These are phyloP conservation scores for Backusella psychrophila DNA, from an alignment of 192 early-diverging fungal genomes.

Conservation along the genomic window DNA sequence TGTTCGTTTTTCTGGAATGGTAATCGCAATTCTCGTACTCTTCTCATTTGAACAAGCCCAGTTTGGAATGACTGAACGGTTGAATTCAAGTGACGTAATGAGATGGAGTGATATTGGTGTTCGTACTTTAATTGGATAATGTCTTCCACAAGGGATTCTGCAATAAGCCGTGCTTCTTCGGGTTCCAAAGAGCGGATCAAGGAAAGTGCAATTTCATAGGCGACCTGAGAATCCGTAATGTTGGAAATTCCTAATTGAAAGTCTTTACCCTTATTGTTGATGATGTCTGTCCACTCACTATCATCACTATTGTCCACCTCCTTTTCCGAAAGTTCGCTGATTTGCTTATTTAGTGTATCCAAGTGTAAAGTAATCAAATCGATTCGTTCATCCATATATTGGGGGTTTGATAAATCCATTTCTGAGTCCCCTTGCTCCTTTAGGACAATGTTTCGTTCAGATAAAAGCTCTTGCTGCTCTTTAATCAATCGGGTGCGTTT, in stretches of 20 bases:
- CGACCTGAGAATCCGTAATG: background rate
- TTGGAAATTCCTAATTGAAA: background rate
- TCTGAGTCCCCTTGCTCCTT: background rate
- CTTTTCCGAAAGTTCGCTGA: background rate
- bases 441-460: slow-evolving; percentile 15
- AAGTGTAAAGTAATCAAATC: slow-evolving; percentile 20
- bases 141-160: slow-evolving; percentile 6
- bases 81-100: background rate
- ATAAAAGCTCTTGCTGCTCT: slow-evolving; percentile 25
- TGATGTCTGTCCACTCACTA: slow-evolving; percentile 9
- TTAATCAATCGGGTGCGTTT: slow-evolving; percentile 11
- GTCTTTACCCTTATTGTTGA: background rate
- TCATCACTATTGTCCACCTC: background rate
- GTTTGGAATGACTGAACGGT: background rate
- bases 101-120: background rate
- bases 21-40: background rate
- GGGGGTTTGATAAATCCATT: background rate
- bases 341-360: slow-evolving; percentile 6
- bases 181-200: slow-evolving; percentile 4
- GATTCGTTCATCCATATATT: slow-evolving; percentile 37
- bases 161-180: slow-evolving; percentile 4
- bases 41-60: slow-evolving; percentile 13
- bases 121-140: background rate
- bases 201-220: slow-evolving; percentile 18
- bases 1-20: background rate